Evolutionary conservation across 306 rosid genomes (phyloP).

Genomic region (Corylus heterophylla): DNA sequence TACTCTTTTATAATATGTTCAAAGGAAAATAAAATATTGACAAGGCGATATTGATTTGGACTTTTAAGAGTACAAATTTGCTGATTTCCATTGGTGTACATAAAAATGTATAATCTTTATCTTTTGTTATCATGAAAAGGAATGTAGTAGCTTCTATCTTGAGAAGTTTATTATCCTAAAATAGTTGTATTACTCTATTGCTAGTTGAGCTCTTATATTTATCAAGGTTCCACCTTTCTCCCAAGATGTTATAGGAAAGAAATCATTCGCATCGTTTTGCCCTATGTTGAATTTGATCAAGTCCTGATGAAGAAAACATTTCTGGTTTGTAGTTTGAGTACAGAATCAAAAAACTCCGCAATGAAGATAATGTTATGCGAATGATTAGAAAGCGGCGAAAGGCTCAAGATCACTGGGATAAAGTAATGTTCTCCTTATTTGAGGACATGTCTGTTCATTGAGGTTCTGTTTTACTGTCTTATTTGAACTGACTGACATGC

Average conservation of each 20-base stretch:
- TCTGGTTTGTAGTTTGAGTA: slow-evolving; percentile 63
- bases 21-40: not conserved
- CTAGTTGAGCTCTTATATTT: not conserved
- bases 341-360: slow-evolving; percentile 79
- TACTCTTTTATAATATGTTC: not conserved
- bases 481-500: slow-evolving; percentile 28
- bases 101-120: not conserved
- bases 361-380: slow-evolving; percentile 71
- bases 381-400: slow-evolving; percentile 70
- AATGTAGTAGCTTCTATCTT: not conserved
- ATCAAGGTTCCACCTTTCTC: not conserved
- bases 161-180: not conserved
- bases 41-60: not conserved
- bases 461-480: slow-evolving; percentile 15
- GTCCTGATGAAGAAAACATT: not conserved
- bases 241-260: not conserved
- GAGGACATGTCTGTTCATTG: slow-evolving; percentile 11
- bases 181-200: not conserved
- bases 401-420: slow-evolving; percentile 85
- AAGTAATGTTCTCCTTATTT: slow-evolving; percentile 53
- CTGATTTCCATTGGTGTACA: not conserved
- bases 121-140: not conserved
- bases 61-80: not conserved
- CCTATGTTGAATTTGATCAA: not conserved
- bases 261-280: not conserved